Base-by-base conservation (phyloP, 2,329 filamentous ascomycete genomes). In the Colletotrichum orchidophilum region DNA sequence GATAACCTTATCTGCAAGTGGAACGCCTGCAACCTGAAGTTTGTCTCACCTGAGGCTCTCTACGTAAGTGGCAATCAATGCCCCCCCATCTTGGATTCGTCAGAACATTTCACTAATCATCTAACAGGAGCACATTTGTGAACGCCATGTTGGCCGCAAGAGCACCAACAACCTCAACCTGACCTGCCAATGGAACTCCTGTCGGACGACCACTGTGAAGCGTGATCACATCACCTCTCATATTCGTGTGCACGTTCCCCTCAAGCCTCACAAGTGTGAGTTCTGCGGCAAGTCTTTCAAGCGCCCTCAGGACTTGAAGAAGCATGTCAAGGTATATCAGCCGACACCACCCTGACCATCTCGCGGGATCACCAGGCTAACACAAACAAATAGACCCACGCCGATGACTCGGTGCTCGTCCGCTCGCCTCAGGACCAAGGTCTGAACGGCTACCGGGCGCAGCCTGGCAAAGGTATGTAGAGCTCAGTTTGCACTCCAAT, bases 281-380 rank as follows among this genome's bases (percentile, higher is more conserved):
- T 97, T 98, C 84, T 99, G 96, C 80, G 94, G 94, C 80, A 99
- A 99, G 87, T 95, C 95, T 1, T 99, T 99, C 89, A 99, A 99
- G 90, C 93, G 96, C 39, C 96, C 96, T 2, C 96, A 99, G 85
- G 96, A 99, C 86, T 83, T 99, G 78, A 98, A 99, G 91, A 99
- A 99, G 87, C 96, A 99, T 81, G 95, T 98, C 83, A 99, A 98
- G 86, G 87, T 89, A 81, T 74, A 81, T 62, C 12, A 26, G 5
- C 18, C 2, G 11, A 12, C 29, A 24, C 49, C 11, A n/a, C 26
- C 49, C 2, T 18, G 26, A 52, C 31, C 8, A 2, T n/a, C 31
- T 2, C 13, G 3, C 29, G 26, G 53, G 63, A 61, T 73, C 33
- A 57, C 55, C 26, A 64, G 33, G 35, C 77, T 81, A 66, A 80